phyloP scores from a whole-genome alignment of 2,329 filamentous ascomycete genomes.

The Parastagonospora avenae region DNA sequence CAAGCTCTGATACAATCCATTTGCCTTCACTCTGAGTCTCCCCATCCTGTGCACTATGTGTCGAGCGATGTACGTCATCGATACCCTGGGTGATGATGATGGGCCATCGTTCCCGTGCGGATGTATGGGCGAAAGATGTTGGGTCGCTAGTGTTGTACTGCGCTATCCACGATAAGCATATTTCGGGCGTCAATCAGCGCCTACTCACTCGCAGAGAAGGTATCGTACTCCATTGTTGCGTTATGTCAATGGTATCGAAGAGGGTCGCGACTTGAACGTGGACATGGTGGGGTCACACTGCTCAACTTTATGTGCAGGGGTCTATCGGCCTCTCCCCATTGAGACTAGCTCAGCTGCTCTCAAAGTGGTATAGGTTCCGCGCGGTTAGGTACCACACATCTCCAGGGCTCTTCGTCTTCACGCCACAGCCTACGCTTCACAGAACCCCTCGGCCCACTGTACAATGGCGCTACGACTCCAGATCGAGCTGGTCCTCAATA shows the following conservation, averaged over 20 bases:
- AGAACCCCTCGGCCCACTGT: not conserved
- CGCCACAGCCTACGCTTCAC: too few species aligned
- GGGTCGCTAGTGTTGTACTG: slow-evolving; percentile 80
- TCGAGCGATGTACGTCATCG: slow-evolving; percentile 86
- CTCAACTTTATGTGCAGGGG: not conserved
- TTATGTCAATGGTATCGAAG: not conserved
- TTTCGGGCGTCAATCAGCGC: not conserved
- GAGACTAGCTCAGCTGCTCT: slow-evolving; percentile 6
- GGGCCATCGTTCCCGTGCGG: slow-evolving; percentile 88
- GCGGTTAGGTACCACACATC: too few species aligned
- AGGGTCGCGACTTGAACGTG: not conserved
- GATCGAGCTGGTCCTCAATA: slow-evolving; percentile 34
- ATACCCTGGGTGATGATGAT: slow-evolving; percentile 92
- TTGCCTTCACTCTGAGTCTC: slow-evolving; percentile 81
- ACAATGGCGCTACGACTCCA: slow-evolving; percentile 23
- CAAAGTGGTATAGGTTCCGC: too few species aligned
- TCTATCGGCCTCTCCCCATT: not conserved
- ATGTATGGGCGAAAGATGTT: slow-evolving; percentile 84
- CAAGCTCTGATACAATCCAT: slow-evolving; percentile 77
- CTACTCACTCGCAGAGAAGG: slow-evolving; percentile 22
- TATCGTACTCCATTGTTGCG: slow-evolving; percentile 26
- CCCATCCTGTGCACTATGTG: slow-evolving; percentile 63
- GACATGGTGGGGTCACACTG: slow-evolving; percentile 11
- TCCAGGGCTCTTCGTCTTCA: too few species aligned
- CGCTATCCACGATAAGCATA: slow-evolving; percentile 55